Conservation (phyloP, 805 yeast genomes). For the Kodamaea jinghongensis region DNA sequence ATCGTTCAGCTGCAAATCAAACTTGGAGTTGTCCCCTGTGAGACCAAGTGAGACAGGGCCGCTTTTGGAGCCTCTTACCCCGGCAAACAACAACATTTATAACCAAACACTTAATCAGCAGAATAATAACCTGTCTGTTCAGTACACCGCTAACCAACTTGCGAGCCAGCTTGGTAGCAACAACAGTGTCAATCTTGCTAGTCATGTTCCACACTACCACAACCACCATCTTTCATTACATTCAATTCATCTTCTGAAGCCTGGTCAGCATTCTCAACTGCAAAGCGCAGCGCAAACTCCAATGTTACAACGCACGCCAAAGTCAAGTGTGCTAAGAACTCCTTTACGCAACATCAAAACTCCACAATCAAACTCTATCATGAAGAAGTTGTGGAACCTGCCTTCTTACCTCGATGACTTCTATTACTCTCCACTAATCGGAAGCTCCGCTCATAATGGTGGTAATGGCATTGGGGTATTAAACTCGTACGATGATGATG, state of each 20-base stretch:
- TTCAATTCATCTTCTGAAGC: slow-evolving; percentile 17
- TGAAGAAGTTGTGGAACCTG: slow-evolving; percentile 59
- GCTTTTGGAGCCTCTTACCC: slow-evolving; percentile 61
- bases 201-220: slow-evolving; percentile 7
- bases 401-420: slow-evolving; percentile 68
- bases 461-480: slow-evolving; percentile 15
- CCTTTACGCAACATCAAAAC: slow-evolving; percentile 38
- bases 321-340: slow-evolving; percentile 28
- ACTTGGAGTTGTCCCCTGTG: slow-evolving; percentile 61
- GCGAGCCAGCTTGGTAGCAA: not conserved
- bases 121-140: not conserved
- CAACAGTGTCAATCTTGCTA: slow-evolving; percentile 7
- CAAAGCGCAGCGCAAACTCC: slow-evolving; percentile 3
- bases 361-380: slow-evolving; percentile 42
- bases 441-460: slow-evolving; percentile 5
- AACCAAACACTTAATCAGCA: slow-evolving; percentile 11
- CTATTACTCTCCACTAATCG: slow-evolving; percentile 44
- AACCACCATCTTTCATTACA: slow-evolving; percentile 10
- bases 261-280: slow-evolving; percentile 1
- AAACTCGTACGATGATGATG: slow-evolving; percentile 45
- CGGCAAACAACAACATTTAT: slow-evolving; percentile 23
- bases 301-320: slow-evolving; percentile 25
- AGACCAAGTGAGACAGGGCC: slow-evolving; percentile 62
- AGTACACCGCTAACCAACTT: not conserved
- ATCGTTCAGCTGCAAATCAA: slow-evolving; percentile 64